These are phyloP conservation scores for Salvia hispanica DNA, from an alignment of 257 asterid species.

Conservation along the genomic window DNA sequence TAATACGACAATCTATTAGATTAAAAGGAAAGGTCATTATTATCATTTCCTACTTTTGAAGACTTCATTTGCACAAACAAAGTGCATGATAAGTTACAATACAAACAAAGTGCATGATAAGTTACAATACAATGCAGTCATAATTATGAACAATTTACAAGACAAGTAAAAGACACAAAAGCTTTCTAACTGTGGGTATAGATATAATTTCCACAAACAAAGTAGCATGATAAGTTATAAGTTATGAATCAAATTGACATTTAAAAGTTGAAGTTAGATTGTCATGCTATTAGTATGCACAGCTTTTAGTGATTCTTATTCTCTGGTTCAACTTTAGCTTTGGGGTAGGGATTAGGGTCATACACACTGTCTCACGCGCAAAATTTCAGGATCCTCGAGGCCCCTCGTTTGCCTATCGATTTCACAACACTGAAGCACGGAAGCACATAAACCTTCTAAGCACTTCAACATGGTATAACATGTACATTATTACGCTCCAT, in stretches of 20 bases:
- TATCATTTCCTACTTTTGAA: conserved; percentile 6
- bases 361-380: conserved; percentile 98
- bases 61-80: conserved; percentile 12
- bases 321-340: no score
- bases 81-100: no score
- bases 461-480: conserved; percentile 85
- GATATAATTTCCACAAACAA: conserved; percentile 1
- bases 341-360: conserved; percentile 35
- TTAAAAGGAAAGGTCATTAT: background rate
- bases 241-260: conserved; percentile 17
- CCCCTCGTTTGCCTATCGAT: conserved; percentile 81
- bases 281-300: conserved; percentile 20
- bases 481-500: conserved; percentile 78
- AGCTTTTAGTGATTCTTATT: no score
- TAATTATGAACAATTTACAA: background rate
- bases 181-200: conserved; percentile 2
- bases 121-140: background rate
- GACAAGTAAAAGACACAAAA: background rate
- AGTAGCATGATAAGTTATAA: background rate
- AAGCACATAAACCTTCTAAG: conserved; percentile 89
- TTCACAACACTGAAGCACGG: conserved; percentile 87
- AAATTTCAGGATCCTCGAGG: conserved; percentile 93
- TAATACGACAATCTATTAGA: conserved; percentile 19
- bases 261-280: conserved; percentile 7
- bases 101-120: background rate